These are phyloP conservation scores for Monosporozyma aerobia DNA, from an alignment of 805 yeast genomes.

Conservation along the genomic window DNA sequence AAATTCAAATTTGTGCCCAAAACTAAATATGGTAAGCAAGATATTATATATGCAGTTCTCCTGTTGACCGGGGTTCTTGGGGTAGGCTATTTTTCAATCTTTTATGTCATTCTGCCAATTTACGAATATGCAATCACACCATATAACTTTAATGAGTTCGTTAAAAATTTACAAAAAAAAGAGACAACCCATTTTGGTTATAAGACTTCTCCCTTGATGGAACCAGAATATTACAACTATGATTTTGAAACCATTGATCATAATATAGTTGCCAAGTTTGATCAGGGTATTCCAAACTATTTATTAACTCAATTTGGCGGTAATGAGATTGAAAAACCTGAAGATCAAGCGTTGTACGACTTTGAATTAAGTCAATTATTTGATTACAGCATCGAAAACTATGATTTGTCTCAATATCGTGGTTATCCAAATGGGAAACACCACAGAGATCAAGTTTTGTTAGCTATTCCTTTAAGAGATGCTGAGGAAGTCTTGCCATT, in stretches of 20 bases:
- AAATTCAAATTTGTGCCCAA: neutral
- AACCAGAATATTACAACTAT: conserved; percentile 27
- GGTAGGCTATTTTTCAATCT: neutral
- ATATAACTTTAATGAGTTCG: neutral
- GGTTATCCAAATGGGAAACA: conserved; percentile 44
- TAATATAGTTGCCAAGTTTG: conserved; percentile 28
- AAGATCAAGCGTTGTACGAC: conserved; percentile 21
- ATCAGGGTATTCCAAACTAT: conserved; percentile 33
- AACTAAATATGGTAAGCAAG: neutral
- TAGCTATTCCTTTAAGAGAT: conserved; percentile 69
- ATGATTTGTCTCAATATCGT: conserved; percentile 49
- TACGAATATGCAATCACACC: neutral
- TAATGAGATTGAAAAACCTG: conserved; percentile 22
- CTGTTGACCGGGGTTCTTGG: neutral
- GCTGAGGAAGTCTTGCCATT: conserved; percentile 70
- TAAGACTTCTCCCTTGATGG: conserved; percentile 16
- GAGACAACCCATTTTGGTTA: conserved; percentile 1
- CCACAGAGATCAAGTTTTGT: conserved; percentile 53
- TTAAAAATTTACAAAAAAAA: neutral
- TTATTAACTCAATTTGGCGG: conserved; percentile 33
- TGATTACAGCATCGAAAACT: conserved; percentile 45
- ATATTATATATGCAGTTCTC: neutral
- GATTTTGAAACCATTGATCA: conserved; percentile 31
- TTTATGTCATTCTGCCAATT: neutral
- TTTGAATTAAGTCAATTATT: conserved; percentile 33